phyloP scores from a whole-genome alignment of 2,329 filamentous ascomycete species.

The Clarireedia monteithiana region DNA sequence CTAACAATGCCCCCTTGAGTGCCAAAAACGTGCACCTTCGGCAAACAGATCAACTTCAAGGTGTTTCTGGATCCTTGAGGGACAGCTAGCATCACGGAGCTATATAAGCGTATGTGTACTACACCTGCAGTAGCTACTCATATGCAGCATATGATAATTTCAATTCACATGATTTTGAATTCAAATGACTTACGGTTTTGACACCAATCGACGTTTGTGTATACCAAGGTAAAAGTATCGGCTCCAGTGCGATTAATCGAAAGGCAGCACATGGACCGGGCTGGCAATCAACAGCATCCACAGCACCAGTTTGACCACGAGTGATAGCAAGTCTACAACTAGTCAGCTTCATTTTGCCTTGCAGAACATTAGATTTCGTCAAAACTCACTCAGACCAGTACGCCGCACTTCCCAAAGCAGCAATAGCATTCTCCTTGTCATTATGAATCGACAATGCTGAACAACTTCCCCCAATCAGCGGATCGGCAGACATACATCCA shows the following conservation, averaged over 20 bases:
- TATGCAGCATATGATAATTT: no score
- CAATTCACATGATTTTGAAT: no score
- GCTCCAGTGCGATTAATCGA: constrained; percentile 26
- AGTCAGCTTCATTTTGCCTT: background rate
- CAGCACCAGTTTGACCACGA: constrained; percentile 26
- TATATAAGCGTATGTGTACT: no score
- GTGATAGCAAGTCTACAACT: constrained; percentile 25
- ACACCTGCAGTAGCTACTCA: no score
- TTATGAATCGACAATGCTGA: constrained; percentile 31
- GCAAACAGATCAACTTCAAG: no score
- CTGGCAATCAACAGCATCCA: constrained; percentile 31
- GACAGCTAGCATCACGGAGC: no score
- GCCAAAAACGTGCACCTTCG: no score
- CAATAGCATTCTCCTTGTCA: constrained; percentile 25
- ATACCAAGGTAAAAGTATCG: constrained; percentile 31
- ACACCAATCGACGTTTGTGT: constrained; percentile 31
- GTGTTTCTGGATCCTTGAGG: no score
- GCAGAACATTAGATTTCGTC: no score
- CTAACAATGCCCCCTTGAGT: no score
- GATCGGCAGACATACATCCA: constrained; percentile 29
- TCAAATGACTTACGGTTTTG: constrained; percentile 19
- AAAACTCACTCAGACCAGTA: constrained; percentile 28
- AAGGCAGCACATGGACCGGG: constrained; percentile 32
- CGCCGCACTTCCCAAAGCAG: constrained; percentile 28
- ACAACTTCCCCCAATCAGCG: constrained; percentile 29